Evolutionary conservation across 2,329 filamentous ascomycete species (phyloP), one percentile per base, ranked within the genome.

Genomic region (Fonsecaea pedrosoi): DNA sequence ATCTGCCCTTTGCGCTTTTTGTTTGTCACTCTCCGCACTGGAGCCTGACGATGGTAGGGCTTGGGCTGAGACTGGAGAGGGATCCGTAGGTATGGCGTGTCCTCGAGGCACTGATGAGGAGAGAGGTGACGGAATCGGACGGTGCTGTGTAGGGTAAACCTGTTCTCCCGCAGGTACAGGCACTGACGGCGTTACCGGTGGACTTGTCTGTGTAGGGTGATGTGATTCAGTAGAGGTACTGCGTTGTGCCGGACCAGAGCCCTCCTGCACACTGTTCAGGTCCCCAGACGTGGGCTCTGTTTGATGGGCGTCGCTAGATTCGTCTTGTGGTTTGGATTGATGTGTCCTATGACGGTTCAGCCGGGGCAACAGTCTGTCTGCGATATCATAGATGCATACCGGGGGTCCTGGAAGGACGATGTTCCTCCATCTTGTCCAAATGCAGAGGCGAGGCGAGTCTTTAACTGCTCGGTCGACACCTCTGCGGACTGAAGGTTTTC

Each of bases 401-500:
- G 38, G 12, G 57, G 21, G 10, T 68, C 60, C 15, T 50, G 59
- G 5, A 40, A 30, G 10, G 18, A 15, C 18, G 5, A 9, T 8
- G 34, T 8, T 18, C 35, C 37, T 30, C 21, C 37, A 15, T 53
- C 34, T 34, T 54, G 59, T 40, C 75, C 75, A 64, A 85, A 72
- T 54, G 82, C 82, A 63, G 78, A 77, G 13, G 78, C 76, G 3
- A 92, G 70, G 30, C 87, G 82, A 53, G 81, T 82, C 56, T 88
- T 77, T 65, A 95, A 92, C 8, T 92, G 88, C 15, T 90, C 85
- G 74, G 86, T 82, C 79, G 8, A 86, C 84, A 8, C 89, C 30
- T 69, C 58, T 40, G 58, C 90, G 0, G 87, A 81, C 42, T 87
- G 83, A 9, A 96, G 84, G 76, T 94, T 93, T 76, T 94, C 90